Evolutionary conservation across 257 asterid species (phyloP).

Genomic region (Pogostemon cablin): DNA sequence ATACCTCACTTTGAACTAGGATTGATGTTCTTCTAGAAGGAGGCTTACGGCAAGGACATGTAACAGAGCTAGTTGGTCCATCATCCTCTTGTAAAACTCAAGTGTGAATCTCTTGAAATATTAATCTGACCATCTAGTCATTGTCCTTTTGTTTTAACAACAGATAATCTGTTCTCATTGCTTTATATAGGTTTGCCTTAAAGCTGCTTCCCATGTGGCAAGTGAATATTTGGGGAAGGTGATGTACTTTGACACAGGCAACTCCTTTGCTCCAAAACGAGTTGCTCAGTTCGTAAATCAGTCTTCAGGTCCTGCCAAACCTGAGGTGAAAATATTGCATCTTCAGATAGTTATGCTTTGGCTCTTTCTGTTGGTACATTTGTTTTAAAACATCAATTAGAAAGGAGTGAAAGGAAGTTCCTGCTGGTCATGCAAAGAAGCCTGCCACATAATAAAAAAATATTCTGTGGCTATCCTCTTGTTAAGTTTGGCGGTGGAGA

Average conservation of each 20-base stretch:
- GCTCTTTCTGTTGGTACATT: conserved; percentile 19
- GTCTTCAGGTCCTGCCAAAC: conserved; percentile 41
- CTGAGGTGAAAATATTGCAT: conserved; percentile 45
- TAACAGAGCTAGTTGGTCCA: conserved; percentile 87
- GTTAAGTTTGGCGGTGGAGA: conserved; percentile 3
- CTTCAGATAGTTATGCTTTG: conserved; percentile 16
- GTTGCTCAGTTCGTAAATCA: conserved; percentile 58
- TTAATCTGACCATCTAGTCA: conserved; percentile 11
- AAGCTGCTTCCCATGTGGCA: conserved; percentile 67
- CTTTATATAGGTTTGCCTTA: conserved; percentile 68
- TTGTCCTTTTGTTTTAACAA: conserved; percentile 17
- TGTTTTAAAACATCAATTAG: conserved; percentile 2
- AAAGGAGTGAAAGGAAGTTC: conserved; percentile 10
- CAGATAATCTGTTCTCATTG: conserved; percentile 14
- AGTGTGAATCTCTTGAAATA: conserved; percentile 44
- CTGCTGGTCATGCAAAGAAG: conserved; percentile 14
- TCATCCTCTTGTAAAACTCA: conserved; percentile 94
- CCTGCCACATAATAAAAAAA: conserved; percentile 14
- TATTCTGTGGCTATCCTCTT: conserved; percentile 22
- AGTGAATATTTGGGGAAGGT: conserved; percentile 52
- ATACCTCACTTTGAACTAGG: conserved; percentile 43
- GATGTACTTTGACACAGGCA: conserved; percentile 77
- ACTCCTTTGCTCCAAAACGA: conserved; percentile 82
- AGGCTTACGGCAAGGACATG: conserved; percentile 67
- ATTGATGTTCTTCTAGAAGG: conserved; percentile 76